Conservation (phyloP, 768 basidiomycete genomes). For the Russula olivacea region DNA sequence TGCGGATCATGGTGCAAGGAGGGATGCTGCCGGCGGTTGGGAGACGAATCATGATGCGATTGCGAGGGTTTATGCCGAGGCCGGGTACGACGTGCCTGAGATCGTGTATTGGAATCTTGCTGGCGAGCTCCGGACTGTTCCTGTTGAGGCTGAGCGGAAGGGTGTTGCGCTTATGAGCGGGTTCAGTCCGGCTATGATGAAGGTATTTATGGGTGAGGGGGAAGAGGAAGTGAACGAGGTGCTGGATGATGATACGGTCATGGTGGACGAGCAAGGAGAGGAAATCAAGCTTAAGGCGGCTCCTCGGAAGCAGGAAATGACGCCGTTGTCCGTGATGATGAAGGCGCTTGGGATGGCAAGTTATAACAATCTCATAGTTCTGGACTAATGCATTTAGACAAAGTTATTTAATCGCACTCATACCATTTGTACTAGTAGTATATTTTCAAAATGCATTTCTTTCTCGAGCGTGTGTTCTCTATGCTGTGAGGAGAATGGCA, state of each 20-base stretch:
- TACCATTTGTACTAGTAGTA: not conserved
- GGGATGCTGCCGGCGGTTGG: constrained; percentile 36
- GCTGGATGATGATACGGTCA: constrained; percentile 27
- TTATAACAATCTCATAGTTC: constrained; percentile 52
- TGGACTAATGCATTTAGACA: constrained; percentile 38
- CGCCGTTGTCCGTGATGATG: constrained; percentile 31
- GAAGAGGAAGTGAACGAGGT: constrained; percentile 32
- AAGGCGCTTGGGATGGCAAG: constrained; percentile 44
- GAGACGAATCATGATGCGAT: constrained; percentile 59
- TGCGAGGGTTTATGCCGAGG: constrained; percentile 46
- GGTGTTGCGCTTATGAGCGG: too few relatives aligned
- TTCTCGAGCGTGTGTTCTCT: not conserved
- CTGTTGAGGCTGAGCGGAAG: constrained; percentile 48
- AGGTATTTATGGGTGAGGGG: constrained; percentile 60
- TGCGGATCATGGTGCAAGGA: not conserved
- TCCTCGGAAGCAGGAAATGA: constrained; percentile 34
- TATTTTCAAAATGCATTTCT: not conserved
- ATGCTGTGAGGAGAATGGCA: too few relatives aligned
- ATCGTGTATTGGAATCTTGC: constrained; percentile 68
- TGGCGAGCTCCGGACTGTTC: constrained; percentile 33
- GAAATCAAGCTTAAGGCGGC: constrained; percentile 28
- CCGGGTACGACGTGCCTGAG: constrained; percentile 68
- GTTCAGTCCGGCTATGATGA: constrained; percentile 62
- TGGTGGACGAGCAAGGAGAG: constrained; percentile 36
- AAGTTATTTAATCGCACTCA: constrained; percentile 2